Base-by-base conservation (phyloP, 345 rosid species). In the Syzygium oleosum region DNA sequence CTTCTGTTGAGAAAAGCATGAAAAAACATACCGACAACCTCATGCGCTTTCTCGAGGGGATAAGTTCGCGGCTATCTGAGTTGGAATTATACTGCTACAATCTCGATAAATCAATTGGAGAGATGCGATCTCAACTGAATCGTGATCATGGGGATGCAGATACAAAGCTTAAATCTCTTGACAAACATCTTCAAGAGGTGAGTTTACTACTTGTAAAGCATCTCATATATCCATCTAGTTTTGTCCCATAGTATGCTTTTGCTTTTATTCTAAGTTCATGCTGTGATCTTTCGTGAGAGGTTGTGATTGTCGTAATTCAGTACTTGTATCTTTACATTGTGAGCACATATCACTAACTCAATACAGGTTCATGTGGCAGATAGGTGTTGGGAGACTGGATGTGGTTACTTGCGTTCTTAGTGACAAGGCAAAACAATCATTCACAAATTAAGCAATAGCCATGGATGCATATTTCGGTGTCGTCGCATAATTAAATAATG, bases 181-280 rank as follows among this genome's bases (percentile, higher is more conserved):
- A 96, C 92, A 98, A 97, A 91, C 99, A 96, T 92, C 89, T 98
- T 87, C 99, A 98, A 89, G 99, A 98, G 96, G 99, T 96, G 85
- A 86, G 92, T 90, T 88, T 43, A 7, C 43, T 80, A 15, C 87
- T 56, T 52, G 34, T 19, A 16, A 41, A 85, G 61, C 27, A 53
- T 53, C 2, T 0, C 11, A 73, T 73, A 5, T 73, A 38, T 38
- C 80, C 80, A 38, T 38, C 80, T 34, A 73, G 80, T 34, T 73
- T 73, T 3, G 8, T 38, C 80, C 80, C 80, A 13, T 9, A 34
- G 49, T 73, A 34, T 19, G 80, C 46, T 38, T 21, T 73, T 73
- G 80, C 38, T 73, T 73, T 73, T 38, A 73, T 55, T 55, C 4
- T 21, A 38, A 34, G 49, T 73, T 38, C 80, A 73, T 73, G 10